Evolutionary conservation across 2,329 filamentous ascomycete species (phyloP).

Genomic region (Fusarium palustre): DNA sequence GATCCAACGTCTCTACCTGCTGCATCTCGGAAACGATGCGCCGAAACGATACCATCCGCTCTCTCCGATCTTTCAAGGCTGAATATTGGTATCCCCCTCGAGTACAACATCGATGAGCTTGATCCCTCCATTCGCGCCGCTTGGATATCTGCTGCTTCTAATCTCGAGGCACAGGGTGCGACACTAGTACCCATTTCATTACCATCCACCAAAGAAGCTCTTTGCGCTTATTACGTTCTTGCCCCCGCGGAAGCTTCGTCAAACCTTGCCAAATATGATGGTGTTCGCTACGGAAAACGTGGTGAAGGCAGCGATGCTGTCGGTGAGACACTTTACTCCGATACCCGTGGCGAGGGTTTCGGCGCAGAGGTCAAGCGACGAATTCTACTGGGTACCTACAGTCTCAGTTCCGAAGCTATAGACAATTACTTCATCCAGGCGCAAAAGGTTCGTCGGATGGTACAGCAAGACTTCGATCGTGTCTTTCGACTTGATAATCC

Average conservation of each 20-base stretch:
- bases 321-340: slow-evolving; percentile 77
- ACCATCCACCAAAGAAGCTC: slow-evolving; percentile 83
- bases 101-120: slow-evolving; percentile 92
- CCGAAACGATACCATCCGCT: slow-evolving; percentile 43
- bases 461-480: slow-evolving; percentile 86
- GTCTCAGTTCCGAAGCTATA: slow-evolving; percentile 87
- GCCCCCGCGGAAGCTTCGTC: slow-evolving; percentile 95
- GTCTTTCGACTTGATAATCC: slow-evolving; percentile 79
- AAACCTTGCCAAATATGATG: slow-evolving; percentile 96
- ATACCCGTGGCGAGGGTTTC: slow-evolving; percentile 79
- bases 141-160: slow-evolving; percentile 73
- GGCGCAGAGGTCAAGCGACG: slow-evolving; percentile 87
- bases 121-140: slow-evolving; percentile 73
- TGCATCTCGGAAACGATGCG: slow-evolving; percentile 65
- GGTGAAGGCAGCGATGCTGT: slow-evolving; percentile 63
- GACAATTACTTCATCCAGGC: slow-evolving; percentile 98
- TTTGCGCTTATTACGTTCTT: slow-evolving; percentile 95
- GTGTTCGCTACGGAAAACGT: slow-evolving; percentile 86
- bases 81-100: slow-evolving; percentile 70
- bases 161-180: slow-evolving; percentile 74
- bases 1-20: slow-evolving; percentile 80
- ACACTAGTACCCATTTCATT: slow-evolving; percentile 81
- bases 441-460: slow-evolving; percentile 84
- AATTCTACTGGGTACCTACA: slow-evolving; percentile 90
- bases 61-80: slow-evolving; percentile 51